Conservation (phyloP, 2,329 filamentous ascomycete genomes). For the Coniella lustricola region DNA sequence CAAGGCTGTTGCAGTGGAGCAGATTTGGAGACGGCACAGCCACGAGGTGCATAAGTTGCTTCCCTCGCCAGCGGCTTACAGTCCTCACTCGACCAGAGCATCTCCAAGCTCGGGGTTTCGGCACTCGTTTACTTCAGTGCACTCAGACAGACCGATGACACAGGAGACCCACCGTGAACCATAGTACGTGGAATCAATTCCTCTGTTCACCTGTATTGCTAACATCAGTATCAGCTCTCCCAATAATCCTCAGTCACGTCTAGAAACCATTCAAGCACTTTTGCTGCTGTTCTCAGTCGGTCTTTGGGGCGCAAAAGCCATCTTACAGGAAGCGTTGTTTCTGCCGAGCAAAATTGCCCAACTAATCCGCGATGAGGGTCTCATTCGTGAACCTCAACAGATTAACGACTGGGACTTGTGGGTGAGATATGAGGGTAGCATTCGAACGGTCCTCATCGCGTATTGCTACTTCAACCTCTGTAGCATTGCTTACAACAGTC, state of each 20-base stretch:
- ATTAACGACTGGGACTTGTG: slow-evolving; percentile 52
- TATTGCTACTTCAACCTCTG: slow-evolving; percentile 59
- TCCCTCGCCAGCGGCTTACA: slow-evolving; percentile 51
- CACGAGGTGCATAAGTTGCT: slow-evolving; percentile 50
- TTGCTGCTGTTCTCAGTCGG: slow-evolving; percentile 54
- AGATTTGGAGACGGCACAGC: slow-evolving; percentile 50
- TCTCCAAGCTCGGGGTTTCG: slow-evolving; percentile 51
- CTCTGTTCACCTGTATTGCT: not conserved
- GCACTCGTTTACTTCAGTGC: slow-evolving; percentile 52
- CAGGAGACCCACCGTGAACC: slow-evolving; percentile 53
- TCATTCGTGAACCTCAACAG: slow-evolving; percentile 41
- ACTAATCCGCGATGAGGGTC: slow-evolving; percentile 51
- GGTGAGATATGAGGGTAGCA: slow-evolving; percentile 49
- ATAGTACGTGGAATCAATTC: slow-evolving; percentile 39
- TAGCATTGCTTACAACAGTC: slow-evolving; percentile 55
- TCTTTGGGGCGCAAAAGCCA: slow-evolving; percentile 54
- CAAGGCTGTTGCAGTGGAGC: slow-evolving; percentile 50
- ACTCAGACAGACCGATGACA: slow-evolving; percentile 48
- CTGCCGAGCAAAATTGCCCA: slow-evolving; percentile 52
- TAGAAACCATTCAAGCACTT: slow-evolving; percentile 60
- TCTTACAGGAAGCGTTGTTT: slow-evolving; percentile 52
- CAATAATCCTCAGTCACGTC: slow-evolving; percentile 50
- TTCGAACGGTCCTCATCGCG: slow-evolving; percentile 52
- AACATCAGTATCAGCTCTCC: slow-evolving; percentile 37
- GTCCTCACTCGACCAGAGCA: slow-evolving; percentile 51